Conservation (phyloP, 2,329 filamentous ascomycete genomes). For the Penicillium olsonii region DNA sequence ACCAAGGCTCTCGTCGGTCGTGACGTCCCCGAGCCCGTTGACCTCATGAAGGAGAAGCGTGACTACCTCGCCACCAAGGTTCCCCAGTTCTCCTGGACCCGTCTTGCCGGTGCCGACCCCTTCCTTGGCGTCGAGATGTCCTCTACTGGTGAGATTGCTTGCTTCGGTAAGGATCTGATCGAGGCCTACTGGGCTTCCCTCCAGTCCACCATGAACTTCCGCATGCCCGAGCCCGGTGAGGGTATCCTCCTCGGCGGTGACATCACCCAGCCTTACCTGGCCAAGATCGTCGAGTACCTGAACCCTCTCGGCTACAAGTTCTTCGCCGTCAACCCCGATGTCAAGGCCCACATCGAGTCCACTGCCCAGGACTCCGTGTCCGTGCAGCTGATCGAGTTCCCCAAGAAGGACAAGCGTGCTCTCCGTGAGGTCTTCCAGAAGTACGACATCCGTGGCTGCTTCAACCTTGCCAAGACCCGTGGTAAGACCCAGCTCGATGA, state of each 20-base stretch:
- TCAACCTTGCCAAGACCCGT: slow-evolving; percentile 85
- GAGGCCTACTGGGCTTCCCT: slow-evolving; percentile 98
- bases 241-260: slow-evolving; percentile 94
- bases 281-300: slow-evolving; percentile 81
- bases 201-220: slow-evolving; percentile 99
- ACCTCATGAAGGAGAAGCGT: slow-evolving; percentile 86
- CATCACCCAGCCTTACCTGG: slow-evolving; percentile 67
- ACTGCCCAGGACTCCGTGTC: slow-evolving; percentile 65
- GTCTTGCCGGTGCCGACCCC: slow-evolving; percentile 92
- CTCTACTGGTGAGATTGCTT: slow-evolving; percentile 96
- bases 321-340: slow-evolving; percentile 76
- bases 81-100: slow-evolving; percentile 98
- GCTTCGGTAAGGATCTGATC: slow-evolving; percentile 92
- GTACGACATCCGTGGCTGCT: slow-evolving; percentile 92
- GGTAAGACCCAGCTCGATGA: slow-evolving; percentile 85
- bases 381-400: slow-evolving; percentile 94
- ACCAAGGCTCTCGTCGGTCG: slow-evolving; percentile 88
- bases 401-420: slow-evolving; percentile 91
- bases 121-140: slow-evolving; percentile 99
- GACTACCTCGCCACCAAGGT: slow-evolving; percentile 97
- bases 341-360: slow-evolving; percentile 82
- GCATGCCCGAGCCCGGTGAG: slow-evolving; percentile 89
- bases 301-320: slow-evolving; percentile 92
- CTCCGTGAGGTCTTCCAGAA: slow-evolving; percentile 94
- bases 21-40: slow-evolving; percentile 78